These are phyloP conservation scores for Globisporangium solare DNA, from an alignment of 352 stramenopile species.

Conservation along the genomic window DNA sequence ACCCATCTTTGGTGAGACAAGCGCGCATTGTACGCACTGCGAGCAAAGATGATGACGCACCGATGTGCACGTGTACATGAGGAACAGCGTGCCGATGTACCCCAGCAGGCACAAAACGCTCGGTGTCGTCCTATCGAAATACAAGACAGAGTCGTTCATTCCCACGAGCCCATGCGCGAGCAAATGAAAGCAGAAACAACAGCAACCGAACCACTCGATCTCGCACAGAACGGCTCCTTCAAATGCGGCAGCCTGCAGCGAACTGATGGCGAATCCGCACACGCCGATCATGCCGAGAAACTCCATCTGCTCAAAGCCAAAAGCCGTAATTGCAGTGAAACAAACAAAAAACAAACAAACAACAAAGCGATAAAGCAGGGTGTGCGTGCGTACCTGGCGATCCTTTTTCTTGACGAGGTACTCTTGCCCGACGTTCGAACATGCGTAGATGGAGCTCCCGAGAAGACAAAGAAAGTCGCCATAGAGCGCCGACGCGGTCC, in stretches of 20 bases:
- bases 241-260: slow-evolving; percentile 75
- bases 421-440: slow-evolving; percentile 90
- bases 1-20: background rate
- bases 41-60: slow-evolving; percentile 34
- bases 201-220: slow-evolving; percentile 34
- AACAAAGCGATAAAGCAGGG: slow-evolving; percentile 4
- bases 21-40: background rate
- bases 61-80: slow-evolving; percentile 90
- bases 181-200: background rate
- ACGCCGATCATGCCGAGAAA: slow-evolving; percentile 93
- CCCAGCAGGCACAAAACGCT: slow-evolving; percentile 56
- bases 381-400: slow-evolving; percentile 26
- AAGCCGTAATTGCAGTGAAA: background rate
- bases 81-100: slow-evolving; percentile 82
- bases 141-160: background rate
- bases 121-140: slow-evolving; percentile 32
- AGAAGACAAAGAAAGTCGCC: slow-evolving; percentile 91
- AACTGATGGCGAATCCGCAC: slow-evolving; percentile 89
- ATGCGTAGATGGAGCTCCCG: slow-evolving; percentile 89
- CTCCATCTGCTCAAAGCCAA: slow-evolving; percentile 59
- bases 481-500: slow-evolving; percentile 50
- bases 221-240: slow-evolving; percentile 54
- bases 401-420: slow-evolving; percentile 83
- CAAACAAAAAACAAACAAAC: no score
- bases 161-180: background rate